Evolutionary conservation across 345 rosid genomes (phyloP).

Genomic region (Punica granatum): DNA sequence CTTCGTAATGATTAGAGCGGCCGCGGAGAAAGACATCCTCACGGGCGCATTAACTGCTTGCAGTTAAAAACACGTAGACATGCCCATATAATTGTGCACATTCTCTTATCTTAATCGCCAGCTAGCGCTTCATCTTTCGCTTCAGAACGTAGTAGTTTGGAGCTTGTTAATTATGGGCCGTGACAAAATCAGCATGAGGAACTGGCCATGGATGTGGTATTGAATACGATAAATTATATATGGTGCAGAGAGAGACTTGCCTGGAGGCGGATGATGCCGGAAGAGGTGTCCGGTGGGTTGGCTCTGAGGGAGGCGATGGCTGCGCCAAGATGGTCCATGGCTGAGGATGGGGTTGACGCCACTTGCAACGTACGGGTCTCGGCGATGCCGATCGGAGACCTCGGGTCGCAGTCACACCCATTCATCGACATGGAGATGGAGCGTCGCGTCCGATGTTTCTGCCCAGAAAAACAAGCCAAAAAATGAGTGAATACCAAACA

Average conservation of each 20-base stretch:
- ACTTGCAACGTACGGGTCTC: slow-evolving; percentile 45
- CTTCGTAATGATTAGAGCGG: too few relatives aligned
- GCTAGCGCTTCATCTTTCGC: too few relatives aligned
- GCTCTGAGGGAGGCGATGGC: slow-evolving; percentile 39
- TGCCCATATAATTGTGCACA: too few relatives aligned
- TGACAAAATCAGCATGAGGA: too few relatives aligned
- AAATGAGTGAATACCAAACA: neutral
- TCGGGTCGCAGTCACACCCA: slow-evolving; percentile 55
- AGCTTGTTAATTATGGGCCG: too few relatives aligned
- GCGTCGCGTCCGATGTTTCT: slow-evolving; percentile 19
- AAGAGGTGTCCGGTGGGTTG: slow-evolving; percentile 40
- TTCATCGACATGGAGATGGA: slow-evolving; percentile 55
- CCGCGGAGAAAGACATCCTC: too few relatives aligned
- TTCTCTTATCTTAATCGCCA: too few relatives aligned
- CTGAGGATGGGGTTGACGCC: slow-evolving; percentile 39
- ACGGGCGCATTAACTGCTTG: too few relatives aligned
- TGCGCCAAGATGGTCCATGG: slow-evolving; percentile 44
- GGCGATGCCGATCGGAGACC: slow-evolving; percentile 36
- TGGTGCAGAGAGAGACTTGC: slow-evolving; percentile 17
- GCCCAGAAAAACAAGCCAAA: neutral
- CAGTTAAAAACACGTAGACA: too few relatives aligned
- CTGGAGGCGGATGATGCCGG: slow-evolving; percentile 80
- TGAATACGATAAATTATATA: neutral
- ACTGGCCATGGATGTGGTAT: neutral
- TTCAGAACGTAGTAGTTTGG: too few relatives aligned